Conservation (phyloP, 768 basidiomycete species). For the Tephrocybe sp. region DNA sequence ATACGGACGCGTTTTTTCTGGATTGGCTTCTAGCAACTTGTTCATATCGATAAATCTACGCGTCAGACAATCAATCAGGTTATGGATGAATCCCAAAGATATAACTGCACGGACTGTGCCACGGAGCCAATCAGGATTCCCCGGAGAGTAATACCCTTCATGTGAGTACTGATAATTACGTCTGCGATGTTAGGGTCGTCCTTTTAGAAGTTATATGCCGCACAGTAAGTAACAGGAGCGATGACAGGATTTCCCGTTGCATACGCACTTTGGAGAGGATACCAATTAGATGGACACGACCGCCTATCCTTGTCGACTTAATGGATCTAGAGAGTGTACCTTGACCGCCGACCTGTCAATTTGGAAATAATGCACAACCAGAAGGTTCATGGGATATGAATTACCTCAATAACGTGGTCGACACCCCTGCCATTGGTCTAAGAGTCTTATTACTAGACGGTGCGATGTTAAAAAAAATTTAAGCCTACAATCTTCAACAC, state of each 20-base stretch:
- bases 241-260: no score
- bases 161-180: constrained; percentile 23
- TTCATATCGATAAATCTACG: constrained; percentile 53
- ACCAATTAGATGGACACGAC: neutral
- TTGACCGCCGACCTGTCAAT: neutral
- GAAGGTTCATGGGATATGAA: neutral
- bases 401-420: constrained; percentile 36
- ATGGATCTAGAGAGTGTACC: neutral
- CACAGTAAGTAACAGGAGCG: no score
- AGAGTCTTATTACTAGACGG: constrained; percentile 2
- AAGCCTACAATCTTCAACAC: constrained; percentile 38
- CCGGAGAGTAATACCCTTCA: constrained; percentile 38
- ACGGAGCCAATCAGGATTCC: constrained; percentile 57
- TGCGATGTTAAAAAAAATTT: constrained; percentile 3
- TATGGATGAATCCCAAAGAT: neutral
- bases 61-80: neutral
- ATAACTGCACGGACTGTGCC: constrained; percentile 41
- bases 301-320: neutral
- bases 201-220: no score
- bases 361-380: no score
- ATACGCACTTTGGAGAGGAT: neutral
- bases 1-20: constrained; percentile 42
- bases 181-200: no score
- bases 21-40: constrained; percentile 40
- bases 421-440: constrained; percentile 38